Conservation (phyloP, 805 yeast genomes). For the Ogataea trehalophila region DNA sequence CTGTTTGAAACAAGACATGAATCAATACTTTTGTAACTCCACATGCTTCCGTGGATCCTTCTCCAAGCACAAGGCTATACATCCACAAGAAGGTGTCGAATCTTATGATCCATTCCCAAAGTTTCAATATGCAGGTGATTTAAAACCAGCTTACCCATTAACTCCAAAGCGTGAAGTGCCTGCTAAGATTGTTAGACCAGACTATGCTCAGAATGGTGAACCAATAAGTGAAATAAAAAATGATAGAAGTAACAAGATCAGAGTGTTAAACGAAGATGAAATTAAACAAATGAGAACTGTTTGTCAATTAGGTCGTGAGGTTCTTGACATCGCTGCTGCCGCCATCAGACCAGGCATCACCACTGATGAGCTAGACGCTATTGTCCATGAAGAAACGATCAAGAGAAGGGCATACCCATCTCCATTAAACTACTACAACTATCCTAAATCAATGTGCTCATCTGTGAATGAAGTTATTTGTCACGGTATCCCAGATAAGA, state of each 20-base stretch:
- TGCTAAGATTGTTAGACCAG: slow-evolving; percentile 67
- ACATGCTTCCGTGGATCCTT: slow-evolving; percentile 73
- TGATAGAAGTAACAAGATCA: slow-evolving; percentile 64
- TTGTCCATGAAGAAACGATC: slow-evolving; percentile 84
- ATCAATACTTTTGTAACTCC: slow-evolving; percentile 74
- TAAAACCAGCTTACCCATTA: slow-evolving; percentile 80
- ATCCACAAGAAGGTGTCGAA: slow-evolving; percentile 54
- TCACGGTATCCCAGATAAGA: slow-evolving; percentile 94
- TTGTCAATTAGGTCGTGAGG: slow-evolving; percentile 75
- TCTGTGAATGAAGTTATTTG: slow-evolving; percentile 94
- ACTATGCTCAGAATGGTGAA: slow-evolving; percentile 74
- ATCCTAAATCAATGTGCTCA: slow-evolving; percentile 88
- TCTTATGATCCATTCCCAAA: slow-evolving; percentile 84
- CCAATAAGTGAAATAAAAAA: slow-evolving; percentile 75
- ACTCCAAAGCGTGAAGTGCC: slow-evolving; percentile 70
- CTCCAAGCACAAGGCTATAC: slow-evolving; percentile 70
- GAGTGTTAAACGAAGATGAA: slow-evolving; percentile 59
- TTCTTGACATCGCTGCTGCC: slow-evolving; percentile 84
- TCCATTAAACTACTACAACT: slow-evolving; percentile 89
- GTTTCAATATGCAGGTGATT: slow-evolving; percentile 64
- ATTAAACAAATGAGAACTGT: slow-evolving; percentile 71
- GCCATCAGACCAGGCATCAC: slow-evolving; percentile 84
- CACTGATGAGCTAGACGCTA: slow-evolving; percentile 83
- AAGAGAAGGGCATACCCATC: slow-evolving; percentile 92
- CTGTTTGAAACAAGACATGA: slow-evolving; percentile 69